Base-by-base conservation (phyloP, 2,329 filamentous ascomycete genomes). In the Arthrinium phaeospermum region DNA sequence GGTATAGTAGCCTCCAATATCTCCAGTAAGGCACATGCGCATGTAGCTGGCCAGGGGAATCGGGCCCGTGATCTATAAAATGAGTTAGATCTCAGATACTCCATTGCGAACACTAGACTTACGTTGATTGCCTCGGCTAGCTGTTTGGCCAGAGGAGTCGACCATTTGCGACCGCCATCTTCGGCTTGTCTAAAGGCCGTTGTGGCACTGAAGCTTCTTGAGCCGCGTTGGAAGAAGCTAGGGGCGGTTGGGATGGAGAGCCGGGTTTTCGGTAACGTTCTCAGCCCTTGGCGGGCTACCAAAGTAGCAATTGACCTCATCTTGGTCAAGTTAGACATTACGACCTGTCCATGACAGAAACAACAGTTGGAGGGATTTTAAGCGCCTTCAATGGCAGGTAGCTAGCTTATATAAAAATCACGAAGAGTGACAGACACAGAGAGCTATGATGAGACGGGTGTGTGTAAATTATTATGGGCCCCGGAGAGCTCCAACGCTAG, bases 21-120 rank as follows among this genome's bases (percentile, higher is more conserved):
- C 94, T 14, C 94, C 93, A 0, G 96, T 99, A 75, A 99, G 90
- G 81, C 96, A 98, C 92, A 98, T 97, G 80, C 96, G 95, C 96
- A 99, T 99, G 82, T 95, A 99, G 70, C 94, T 92, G 6, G 96
- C 95, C 73, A 99, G 89, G 0, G 96, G 94, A 41, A 98, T 91
- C 4, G 96, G 96, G 0, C 96, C 96, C 14, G 96, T 98, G 53
- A 92, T 83, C 85, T 86, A 57, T 49, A 67, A 30, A 3, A 4
- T 69, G 30, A 57, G 13, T 34, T 19, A 16, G 57, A 37, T 22
- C 1, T 19, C n/a, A 61, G 53, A 34, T 16, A 70, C 30, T 47
- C 16, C 8, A 49, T 19, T 37, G n/a, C 67, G n/a, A 30, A 30
- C 46, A 67, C 22, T 1, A 45, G 37, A 74, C 81, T 71, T 87